These are phyloP conservation scores for Eucalyptus leucophloia DNA, from an alignment of 345 rosid species.

Conservation along the genomic window DNA sequence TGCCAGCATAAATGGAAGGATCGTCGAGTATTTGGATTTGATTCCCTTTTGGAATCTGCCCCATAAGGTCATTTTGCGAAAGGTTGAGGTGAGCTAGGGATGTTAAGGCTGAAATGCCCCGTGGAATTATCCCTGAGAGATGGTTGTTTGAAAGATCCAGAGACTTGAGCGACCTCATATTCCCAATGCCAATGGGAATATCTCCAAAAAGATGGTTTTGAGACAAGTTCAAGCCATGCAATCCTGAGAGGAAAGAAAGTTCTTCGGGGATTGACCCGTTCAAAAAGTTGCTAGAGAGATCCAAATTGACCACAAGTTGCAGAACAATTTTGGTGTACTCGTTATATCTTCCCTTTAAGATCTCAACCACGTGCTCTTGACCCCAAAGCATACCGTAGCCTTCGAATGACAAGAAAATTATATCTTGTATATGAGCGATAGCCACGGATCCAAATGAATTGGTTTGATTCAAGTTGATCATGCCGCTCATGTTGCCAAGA, in stretches of 20 bases:
- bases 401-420: fast-evolving
- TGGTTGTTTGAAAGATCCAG: slow-evolving; percentile 11
- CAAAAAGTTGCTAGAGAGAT: slow-evolving; percentile 10
- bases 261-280: neutral
- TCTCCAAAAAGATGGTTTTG: slow-evolving; percentile 1
- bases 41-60: neutral
- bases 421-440: fast-evolving
- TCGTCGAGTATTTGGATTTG: neutral
- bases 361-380: neutral
- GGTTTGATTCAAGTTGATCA: neutral
- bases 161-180: neutral
- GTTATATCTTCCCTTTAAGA: neutral
- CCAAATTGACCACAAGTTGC: neutral
- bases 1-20: neutral
- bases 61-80: neutral
- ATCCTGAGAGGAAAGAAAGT: neutral
- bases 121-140: slow-evolving; percentile 3
- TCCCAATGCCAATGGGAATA: neutral
- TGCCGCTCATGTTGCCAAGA: neutral
- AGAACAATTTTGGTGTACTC: neutral
- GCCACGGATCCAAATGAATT: neutral
- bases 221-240: slow-evolving; percentile 9
- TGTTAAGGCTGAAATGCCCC: neutral
- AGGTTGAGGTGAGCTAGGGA: neutral
- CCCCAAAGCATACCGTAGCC: fast-evolving